Conservation (phyloP, 2,329 filamentous ascomycete genomes). For the Sordariomycetes sp. region DNA sequence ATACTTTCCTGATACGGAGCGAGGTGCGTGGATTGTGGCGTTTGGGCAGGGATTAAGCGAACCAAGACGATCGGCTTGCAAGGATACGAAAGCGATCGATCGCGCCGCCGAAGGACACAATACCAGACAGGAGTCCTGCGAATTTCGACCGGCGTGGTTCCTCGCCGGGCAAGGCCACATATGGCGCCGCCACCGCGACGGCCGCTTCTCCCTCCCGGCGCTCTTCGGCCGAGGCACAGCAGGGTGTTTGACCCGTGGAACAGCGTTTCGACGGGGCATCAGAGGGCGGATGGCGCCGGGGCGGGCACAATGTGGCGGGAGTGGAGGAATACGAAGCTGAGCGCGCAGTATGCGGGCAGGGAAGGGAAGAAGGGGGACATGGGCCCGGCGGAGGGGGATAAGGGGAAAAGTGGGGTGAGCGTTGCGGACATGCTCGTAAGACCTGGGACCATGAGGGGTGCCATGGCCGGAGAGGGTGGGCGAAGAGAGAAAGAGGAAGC, state of each 20-base stretch:
- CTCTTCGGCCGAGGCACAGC: conserved; percentile 6
- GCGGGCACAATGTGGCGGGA: conserved; percentile 51
- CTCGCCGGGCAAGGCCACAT: not conserved
- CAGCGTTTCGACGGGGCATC: conserved; percentile 66
- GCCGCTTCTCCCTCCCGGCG: conserved; percentile 28
- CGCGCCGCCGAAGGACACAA: too few relatives aligned
- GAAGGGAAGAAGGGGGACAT: conserved; percentile 35
- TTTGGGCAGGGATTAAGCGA: too few relatives aligned
- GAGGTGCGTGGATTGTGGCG: too few relatives aligned
- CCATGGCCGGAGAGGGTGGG: conserved; percentile 9
- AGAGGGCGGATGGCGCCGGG: conserved; percentile 59
- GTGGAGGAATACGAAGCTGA: conserved; percentile 58
- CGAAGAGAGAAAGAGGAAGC: conserved; percentile 5
- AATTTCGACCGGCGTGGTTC: too few relatives aligned
- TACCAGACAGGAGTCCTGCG: too few relatives aligned
- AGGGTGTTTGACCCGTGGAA: conserved; percentile 59
- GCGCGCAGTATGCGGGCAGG: conserved; percentile 53
- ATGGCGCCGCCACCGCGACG: conserved; percentile 12
- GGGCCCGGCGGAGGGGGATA: conserved; percentile 15
- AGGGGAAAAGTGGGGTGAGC: conserved; percentile 26
- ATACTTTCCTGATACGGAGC: too few relatives aligned
- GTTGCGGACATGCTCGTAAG: conserved; percentile 43
- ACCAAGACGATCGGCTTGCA: too few relatives aligned
- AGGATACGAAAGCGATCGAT: too few relatives aligned
- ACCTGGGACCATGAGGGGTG: conserved; percentile 30